Conservation (phyloP, 75 land plant species). For the Sequoiadendron giganteum region DNA sequence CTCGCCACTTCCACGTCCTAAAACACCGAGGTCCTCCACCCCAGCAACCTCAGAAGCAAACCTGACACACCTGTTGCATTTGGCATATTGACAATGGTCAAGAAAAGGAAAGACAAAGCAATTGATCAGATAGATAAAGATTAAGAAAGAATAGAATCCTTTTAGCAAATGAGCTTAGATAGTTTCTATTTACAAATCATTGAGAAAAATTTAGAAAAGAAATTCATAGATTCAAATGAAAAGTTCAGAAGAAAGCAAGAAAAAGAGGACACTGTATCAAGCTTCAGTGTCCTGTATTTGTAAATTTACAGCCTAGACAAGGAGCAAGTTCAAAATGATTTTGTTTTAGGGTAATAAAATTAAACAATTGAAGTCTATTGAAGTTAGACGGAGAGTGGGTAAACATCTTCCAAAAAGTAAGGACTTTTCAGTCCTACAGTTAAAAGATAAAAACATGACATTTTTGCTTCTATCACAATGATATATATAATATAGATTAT, state of each 20-base stretch:
- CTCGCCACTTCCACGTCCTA: slow-evolving; percentile 99
- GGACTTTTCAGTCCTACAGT: background rate
- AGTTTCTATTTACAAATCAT: background rate
- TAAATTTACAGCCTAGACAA: background rate
- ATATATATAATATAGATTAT: too few species aligned
- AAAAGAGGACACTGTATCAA: background rate
- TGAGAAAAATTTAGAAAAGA: background rate
- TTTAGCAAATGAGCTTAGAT: background rate
- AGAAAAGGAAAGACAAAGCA: background rate
- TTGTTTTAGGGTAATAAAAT: background rate
- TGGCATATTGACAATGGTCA: background rate
- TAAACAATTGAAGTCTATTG: background rate
- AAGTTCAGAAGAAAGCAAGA: background rate
- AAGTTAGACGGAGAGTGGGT: background rate
- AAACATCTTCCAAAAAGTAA: background rate
- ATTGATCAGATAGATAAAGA: background rate
- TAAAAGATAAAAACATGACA: background rate
- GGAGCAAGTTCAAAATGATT: too few species aligned
- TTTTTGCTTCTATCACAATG: background rate
- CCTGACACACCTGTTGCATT: slow-evolving; percentile 84
- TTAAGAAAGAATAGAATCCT: background rate
- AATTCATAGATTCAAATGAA: background rate
- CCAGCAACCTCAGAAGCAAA: slow-evolving; percentile 98
- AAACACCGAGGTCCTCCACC: slow-evolving; percentile 91
- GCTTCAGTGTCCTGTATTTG: background rate